Base-by-base conservation (phyloP, 148 eudicot genomes). In the Chenopodium berlandieri region DNA sequence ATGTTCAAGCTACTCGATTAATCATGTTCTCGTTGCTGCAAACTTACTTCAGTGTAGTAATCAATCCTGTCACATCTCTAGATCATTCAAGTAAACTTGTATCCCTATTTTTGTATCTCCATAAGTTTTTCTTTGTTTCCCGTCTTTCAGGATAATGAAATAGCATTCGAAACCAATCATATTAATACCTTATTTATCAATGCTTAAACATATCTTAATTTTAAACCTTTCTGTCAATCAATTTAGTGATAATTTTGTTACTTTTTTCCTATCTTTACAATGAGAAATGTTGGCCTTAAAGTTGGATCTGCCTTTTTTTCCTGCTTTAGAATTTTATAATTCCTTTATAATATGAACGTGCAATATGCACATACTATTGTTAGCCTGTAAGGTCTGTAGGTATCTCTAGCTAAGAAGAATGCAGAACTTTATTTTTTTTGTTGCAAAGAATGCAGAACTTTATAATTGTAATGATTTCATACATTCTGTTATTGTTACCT, bases 351-450 rank as follows among this genome's bases (percentile, higher is more conserved):
- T n/a, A 52, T 37, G 68, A 68, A 34, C 74, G 76, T 73, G 76
- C 58, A 47, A 47, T 47, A 20, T 76, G 80, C 60, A 58, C 63
- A 70, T 76, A 37, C n/a, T 58, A 69, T 77, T 71, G 56, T 72
- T 50, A 4, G 56, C 37, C 63, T 22, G 75, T 31, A 20, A 67
- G 40, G 37, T 66, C 17, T 73, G 54, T 37, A 30, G 76, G 80
- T 76, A 77, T 70, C 32, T 83, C 69, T 77, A 84, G 86, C 86
- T 75, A 69, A 79, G 76, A 79, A 68, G 80, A 74, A 68, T 80
- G 77, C 69, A 80, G 64, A 32, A 69, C 50, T n/a, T 54, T 30
- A 27, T 44, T 27, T 27, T 27, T 27, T 27, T 27, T 27, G 30
- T 27, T 80, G 77, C 69, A 80, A 79, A 68, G 80, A 74, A 68